Evolutionary conservation across 2,329 filamentous ascomycete species (phyloP), one percentile per base, ranked within the genome.

Genomic region (Fusarium lyarnte): DNA sequence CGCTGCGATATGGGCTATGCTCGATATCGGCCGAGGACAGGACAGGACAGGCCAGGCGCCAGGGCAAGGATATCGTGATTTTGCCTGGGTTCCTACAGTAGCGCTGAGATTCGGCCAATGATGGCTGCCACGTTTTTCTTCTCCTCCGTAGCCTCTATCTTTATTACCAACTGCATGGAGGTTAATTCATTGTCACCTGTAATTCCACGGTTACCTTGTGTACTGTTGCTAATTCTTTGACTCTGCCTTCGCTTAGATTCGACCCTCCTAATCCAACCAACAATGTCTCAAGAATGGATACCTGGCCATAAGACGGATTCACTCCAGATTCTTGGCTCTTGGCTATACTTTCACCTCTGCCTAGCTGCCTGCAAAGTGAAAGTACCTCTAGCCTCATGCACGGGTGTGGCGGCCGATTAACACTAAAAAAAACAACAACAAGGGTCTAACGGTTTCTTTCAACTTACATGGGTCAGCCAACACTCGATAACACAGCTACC

Each of bases 61-160:
- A n/a, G n/a, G 51, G 51, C 51, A 39, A 41, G 51, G 51, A 23
- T 39, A 41, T 29, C 31, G 46, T 51, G 29, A 57, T 45, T 67
- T 29, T 35, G 35, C 45, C 38, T 67, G 64, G 61, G 53, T 66
- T 60, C 69, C 65, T 69, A 69, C 66, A 69, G 57, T 69, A 69
- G 66, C 39, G 39, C 39, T 19, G 13, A n/a, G 19, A 38, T 13
- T 23, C 33, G 25, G 13, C 69, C 69, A 72, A 73, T 73, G n/a
- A 54, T 16, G 39, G 19, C 29, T 41, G 16, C 21, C 33, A 55
- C 25, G 19, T 29, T 58, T 25, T 29, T 41, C 6, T 29, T 41
- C 6, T 12, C n/a, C 12, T 21, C 25, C 29, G 31, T 39, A 39
- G 27, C 63, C 64, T 45, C 49, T 31, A 57, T 47, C 43, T 58